Conservation (phyloP, 768 basidiomycete genomes). For the Termitomyces sp. region DNA sequence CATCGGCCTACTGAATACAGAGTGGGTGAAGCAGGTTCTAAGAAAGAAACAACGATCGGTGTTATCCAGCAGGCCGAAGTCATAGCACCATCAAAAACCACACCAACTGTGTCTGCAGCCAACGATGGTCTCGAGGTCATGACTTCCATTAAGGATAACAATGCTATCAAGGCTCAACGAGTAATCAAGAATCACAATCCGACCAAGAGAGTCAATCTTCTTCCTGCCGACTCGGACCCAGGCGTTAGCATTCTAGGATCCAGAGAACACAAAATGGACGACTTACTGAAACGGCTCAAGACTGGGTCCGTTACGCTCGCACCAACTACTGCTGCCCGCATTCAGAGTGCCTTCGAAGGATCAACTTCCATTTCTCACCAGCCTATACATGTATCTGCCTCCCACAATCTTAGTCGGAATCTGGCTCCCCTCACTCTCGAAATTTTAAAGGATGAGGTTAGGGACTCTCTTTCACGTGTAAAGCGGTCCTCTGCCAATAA, state of each 20-base stretch:
- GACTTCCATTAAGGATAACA: slow-evolving; percentile 4
- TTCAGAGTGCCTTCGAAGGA: neutral
- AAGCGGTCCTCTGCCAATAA: slow-evolving; percentile 5
- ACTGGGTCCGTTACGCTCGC: slow-evolving; percentile 5
- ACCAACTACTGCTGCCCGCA: neutral
- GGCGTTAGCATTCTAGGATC: slow-evolving; percentile 11
- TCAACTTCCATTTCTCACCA: neutral
- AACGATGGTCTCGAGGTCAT: slow-evolving; percentile 29
- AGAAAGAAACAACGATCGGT: neutral
- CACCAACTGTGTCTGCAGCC: slow-evolving; percentile 22
- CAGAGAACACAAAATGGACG: slow-evolving; percentile 24
- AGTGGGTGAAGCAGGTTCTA: neutral
- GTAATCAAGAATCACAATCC: neutral
- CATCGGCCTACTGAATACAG: neutral
- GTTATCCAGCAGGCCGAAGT: slow-evolving; percentile 11
- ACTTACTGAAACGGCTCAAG: slow-evolving; percentile 21
- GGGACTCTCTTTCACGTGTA: slow-evolving; percentile 1
- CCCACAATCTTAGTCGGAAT: neutral
- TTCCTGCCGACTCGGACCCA: neutral
- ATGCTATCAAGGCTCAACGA: neutral
- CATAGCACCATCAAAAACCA: slow-evolving; percentile 36
- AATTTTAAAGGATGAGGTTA: slow-evolving; percentile 14
- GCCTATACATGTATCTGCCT: neutral
- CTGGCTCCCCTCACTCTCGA: slow-evolving; percentile 14
- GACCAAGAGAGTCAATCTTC: neutral